phyloP scores from a whole-genome alignment of 2,329 filamentous ascomycete genomes.

The Karstenula rhodostoma region DNA sequence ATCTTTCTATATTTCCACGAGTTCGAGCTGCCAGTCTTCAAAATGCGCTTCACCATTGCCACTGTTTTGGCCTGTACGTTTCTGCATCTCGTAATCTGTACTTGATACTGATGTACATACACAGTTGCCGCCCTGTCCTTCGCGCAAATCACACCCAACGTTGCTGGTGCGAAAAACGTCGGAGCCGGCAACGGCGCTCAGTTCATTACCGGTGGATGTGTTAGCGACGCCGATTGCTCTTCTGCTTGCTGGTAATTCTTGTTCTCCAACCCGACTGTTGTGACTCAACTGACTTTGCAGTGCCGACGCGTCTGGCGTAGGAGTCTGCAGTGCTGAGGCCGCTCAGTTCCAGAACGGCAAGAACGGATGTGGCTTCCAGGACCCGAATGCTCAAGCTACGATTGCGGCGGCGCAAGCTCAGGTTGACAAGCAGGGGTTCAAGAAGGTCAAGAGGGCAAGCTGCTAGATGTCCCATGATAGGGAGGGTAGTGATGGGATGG shows the following conservation, averaged over 20 bases:
- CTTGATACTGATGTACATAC: conserved; percentile 5
- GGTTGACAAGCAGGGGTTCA: conserved; percentile 40
- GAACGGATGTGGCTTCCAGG: conserved; percentile 40
- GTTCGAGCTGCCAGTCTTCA: conserved; percentile 16
- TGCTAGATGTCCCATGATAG: neutral
- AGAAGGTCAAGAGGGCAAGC: conserved; percentile 25
- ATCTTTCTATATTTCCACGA: conserved; percentile 14
- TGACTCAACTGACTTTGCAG: too few species aligned
- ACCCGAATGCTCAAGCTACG: conserved; percentile 36
- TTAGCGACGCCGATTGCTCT: conserved; percentile 38
- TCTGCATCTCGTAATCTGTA: neutral
- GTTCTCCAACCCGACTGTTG: too few species aligned
- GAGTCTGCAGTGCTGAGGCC: conserved; percentile 40
- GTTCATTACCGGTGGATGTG: conserved; percentile 44
- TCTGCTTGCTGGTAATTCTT: conserved; percentile 42
- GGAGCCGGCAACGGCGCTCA: conserved; percentile 37
- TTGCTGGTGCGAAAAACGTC: conserved; percentile 37
- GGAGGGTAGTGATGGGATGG: neutral
- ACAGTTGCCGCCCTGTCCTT: conserved; percentile 19
- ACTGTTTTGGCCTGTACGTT: conserved; percentile 24
- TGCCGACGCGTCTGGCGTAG: conserved; percentile 30
- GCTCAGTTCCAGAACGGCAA: conserved; percentile 41
- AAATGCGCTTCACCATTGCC: conserved; percentile 32
- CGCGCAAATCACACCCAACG: conserved; percentile 37
- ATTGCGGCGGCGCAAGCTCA: conserved; percentile 43